Base-by-base conservation (phyloP, 2,329 filamentous ascomycete species). In the Diaporthe eres region DNA sequence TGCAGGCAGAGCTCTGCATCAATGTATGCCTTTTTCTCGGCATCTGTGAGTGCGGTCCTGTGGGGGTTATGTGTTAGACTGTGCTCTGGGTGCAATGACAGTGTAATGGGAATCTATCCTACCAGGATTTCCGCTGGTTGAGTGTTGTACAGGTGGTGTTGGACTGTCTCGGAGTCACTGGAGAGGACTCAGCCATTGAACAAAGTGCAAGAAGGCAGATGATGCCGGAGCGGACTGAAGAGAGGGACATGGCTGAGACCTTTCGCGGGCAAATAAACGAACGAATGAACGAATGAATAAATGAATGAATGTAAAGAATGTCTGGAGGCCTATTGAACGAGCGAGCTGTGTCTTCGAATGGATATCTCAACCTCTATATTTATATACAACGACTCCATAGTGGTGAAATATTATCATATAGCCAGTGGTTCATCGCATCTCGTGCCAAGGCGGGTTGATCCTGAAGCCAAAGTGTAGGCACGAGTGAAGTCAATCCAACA, bases 1-100 rank as follows among this genome's bases (percentile, higher is more conserved):
- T 70, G 53, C 28, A 75, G 55, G 53, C 65, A 75, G 25, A 75
- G 65, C 53, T 75, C 73, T 22, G 73, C 73, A 13, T 72, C 34
- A 19, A 71, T 75, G n/a, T 75, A 75, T 12, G 42, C 53, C 34
- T 72, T 58, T 12, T 61, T 72, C 76, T 84, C 81, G n/a, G 22
- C 70, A 37, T 68, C 58, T 22, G 68, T 73, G 25, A 72, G 47
- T 4, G 47, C 47, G 58, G 51, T 47, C 74, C 65, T 74, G 10
- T n/a, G 3, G 53, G 53, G 2, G 53, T 12, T 2, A 28, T 47
- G 39, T 49, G 9, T 71, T 10, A 63, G 55, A 22, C 37, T 34
- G 31, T 60, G 12, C 13, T 13, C 63, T 8, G 31, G 10, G 1
- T 8, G 17, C 53, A 6, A 42, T 51, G n/a, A 7, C 9, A 58